Percentiles rank a stretch among this genome's conserved stretches.
Conservation (phyloP, 2,329 filamentous ascomycete genomes). For the Neofusicoccum umdonicola region DNA sequence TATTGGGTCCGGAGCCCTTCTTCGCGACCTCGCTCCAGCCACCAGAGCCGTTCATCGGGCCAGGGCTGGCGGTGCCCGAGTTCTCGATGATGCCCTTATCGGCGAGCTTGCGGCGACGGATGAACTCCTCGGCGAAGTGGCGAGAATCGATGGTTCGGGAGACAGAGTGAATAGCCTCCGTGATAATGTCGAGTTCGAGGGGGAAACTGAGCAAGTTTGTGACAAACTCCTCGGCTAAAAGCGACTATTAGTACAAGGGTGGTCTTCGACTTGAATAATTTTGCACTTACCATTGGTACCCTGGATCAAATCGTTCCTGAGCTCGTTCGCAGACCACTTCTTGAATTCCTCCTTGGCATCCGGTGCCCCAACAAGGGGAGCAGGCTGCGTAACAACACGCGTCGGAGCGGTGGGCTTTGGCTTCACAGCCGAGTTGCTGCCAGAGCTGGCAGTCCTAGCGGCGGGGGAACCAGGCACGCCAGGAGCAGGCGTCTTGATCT, state of each 20-base stretch:
- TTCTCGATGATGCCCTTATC: conserved; percentile 87
- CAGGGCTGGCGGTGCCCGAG: conserved; percentile 55
- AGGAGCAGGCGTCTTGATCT: conserved; percentile 72
- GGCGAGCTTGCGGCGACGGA: conserved; percentile 87
- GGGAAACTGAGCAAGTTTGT: conserved; percentile 73
- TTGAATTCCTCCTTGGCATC: conserved; percentile 86
- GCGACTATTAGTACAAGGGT: conserved; percentile 22
- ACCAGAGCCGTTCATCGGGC: conserved; percentile 49
- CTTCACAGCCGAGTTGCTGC: conserved; percentile 43
- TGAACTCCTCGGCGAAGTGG: conserved; percentile 91
- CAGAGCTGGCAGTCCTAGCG: conserved; percentile 48
- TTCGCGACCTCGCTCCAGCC: conserved; percentile 98
- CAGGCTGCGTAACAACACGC: conserved; percentile 44
- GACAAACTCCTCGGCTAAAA: conserved; percentile 74
- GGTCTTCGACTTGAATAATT: conserved; percentile 13
- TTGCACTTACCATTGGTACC: conserved; percentile 61
- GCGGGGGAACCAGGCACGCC: conserved; percentile 48
- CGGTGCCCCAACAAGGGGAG: conserved; percentile 48
- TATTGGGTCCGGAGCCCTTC: conserved; percentile 63
- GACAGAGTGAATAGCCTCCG: conserved; percentile 82
- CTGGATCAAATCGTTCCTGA: conserved; percentile 70
- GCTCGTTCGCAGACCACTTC: conserved; percentile 83
- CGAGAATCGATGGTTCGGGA: conserved; percentile 88
- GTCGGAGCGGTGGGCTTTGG: conserved; percentile 54
- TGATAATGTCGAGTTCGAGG: conserved; percentile 75